Evolutionary conservation across 148 eudicot species (phyloP).

Genomic region (Arbutus unedo): DNA sequence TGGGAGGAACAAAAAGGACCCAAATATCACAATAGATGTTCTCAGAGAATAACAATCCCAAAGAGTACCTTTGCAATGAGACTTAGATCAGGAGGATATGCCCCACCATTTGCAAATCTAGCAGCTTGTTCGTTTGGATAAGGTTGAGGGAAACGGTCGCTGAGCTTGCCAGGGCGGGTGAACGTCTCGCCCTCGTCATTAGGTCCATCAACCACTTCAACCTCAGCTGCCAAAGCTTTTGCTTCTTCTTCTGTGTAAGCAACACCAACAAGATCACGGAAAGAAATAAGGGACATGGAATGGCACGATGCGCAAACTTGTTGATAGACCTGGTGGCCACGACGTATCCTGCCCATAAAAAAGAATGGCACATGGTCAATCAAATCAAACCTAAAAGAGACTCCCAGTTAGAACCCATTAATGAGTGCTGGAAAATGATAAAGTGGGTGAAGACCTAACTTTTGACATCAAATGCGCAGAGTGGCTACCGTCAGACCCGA

Average conservation of each 20-base stretch:
- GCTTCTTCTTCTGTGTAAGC: constrained; percentile 92
- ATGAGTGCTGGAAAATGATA: not conserved
- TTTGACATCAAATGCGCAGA: not conserved
- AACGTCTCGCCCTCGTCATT: constrained; percentile 96
- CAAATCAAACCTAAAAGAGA: not conserved
- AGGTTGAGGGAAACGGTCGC: constrained; percentile 80
- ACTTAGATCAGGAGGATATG: constrained; percentile 85
- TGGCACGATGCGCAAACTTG: constrained; percentile 93
- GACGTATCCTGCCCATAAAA: constrained; percentile 60
- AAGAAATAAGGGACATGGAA: constrained; percentile 79
- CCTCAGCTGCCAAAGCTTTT: constrained; percentile 85
- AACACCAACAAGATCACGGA: constrained; percentile 82
- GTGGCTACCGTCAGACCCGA: not conserved
- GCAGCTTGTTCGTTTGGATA: constrained; percentile 83
- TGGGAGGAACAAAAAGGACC: not conserved
- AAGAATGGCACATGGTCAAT: not conserved
- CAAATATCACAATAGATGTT: not conserved
- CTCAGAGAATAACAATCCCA: not conserved
- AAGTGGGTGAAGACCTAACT: not conserved
- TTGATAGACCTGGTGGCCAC: constrained; percentile 87
- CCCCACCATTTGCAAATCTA: constrained; percentile 92
- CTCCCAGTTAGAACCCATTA: not conserved
- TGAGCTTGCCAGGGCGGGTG: constrained; percentile 76
- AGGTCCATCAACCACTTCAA: constrained; percentile 86
- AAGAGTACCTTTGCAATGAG: constrained; percentile 70